These are phyloP conservation scores for Chrysanthemum seticuspe DNA, from an alignment of 129 eudicot genomes.

Conservation along the genomic window DNA sequence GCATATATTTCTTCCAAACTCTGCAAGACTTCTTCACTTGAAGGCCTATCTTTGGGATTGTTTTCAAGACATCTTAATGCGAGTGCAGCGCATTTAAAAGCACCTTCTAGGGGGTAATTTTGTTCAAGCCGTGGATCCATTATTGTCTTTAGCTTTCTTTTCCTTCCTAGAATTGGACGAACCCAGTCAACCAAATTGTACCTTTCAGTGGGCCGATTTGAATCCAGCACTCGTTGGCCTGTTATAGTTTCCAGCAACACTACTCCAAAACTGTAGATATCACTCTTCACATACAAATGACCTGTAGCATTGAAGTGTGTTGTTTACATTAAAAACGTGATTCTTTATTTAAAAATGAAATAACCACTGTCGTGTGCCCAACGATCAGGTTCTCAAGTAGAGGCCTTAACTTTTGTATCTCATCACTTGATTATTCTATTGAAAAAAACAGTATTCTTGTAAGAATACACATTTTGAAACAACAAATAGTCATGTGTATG, in stretches of 20 bases:
- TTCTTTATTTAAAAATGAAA: background rate
- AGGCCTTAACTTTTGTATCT: too few relatives aligned
- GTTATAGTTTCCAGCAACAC: constrained; percentile 26
- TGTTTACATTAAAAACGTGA: too few relatives aligned
- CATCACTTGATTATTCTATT: too few relatives aligned
- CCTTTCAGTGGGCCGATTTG: background rate
- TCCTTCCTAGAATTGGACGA: background rate
- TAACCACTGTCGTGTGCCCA: background rate
- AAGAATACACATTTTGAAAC: too few relatives aligned
- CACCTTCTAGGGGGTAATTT: constrained; percentile 15
- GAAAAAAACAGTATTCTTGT: too few relatives aligned
- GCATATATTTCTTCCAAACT: constrained; percentile 21
- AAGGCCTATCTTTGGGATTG: constrained; percentile 21
- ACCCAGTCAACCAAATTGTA: background rate
- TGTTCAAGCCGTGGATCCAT: constrained; percentile 31
- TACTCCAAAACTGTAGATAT: constrained; percentile 34
- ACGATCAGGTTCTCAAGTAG: too few relatives aligned
- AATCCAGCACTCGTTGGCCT: background rate
- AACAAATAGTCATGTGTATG: too few relatives aligned
- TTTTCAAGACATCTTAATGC: constrained; percentile 16
- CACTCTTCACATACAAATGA: constrained; percentile 15
- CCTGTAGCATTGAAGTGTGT: constrained; percentile 10
- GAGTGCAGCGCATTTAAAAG: constrained; percentile 3
- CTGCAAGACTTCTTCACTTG: constrained; percentile 30
- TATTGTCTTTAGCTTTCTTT: background rate